Evolutionary conservation across 1,284 basidiomycete species (phyloP).

Genomic region (Trametes pubescens): DNA sequence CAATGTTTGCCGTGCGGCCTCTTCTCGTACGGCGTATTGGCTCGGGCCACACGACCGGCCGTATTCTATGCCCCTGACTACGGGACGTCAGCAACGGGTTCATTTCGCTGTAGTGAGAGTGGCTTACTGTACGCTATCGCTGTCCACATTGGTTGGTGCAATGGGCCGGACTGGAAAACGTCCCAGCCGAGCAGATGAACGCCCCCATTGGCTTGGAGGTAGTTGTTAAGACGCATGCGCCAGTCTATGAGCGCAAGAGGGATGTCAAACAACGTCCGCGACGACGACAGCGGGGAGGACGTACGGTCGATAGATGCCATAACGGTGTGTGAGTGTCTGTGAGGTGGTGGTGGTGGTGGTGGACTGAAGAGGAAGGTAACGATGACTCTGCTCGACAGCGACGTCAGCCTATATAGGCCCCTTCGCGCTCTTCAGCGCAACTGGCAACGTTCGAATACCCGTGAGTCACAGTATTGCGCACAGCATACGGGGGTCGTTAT

Average conservation of each 20-base stretch:
- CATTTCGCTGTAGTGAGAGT: not conserved
- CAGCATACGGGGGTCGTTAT: conserved; percentile 31
- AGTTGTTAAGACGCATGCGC: conserved; percentile 48
- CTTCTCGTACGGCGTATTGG: conserved; percentile 42
- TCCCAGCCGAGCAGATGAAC: conserved; percentile 39
- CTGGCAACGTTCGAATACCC: conserved; percentile 21
- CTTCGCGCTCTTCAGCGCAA: conserved; percentile 18
- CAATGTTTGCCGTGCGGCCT: conserved; percentile 43
- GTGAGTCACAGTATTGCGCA: conserved; percentile 38
- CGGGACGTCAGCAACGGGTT: not conserved
- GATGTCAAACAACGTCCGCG: not conserved
- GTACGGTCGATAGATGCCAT: conserved; percentile 37
- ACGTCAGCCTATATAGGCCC: conserved; percentile 26
- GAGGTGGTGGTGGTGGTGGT: conserved; percentile 8
- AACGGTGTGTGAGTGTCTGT: not conserved
- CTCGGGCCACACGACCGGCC: conserved; percentile 34
- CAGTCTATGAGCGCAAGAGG: conserved; percentile 36
- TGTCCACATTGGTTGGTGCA: conserved; percentile 43
- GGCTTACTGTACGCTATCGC: conserved; percentile 43
- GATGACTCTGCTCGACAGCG: conserved; percentile 20
- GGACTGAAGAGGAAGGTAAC: conserved; percentile 18
- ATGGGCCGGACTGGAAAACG: conserved; percentile 38
- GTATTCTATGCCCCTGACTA: conserved; percentile 43
- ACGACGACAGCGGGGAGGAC: conserved; percentile 6
- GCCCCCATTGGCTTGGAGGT: conserved; percentile 44